Base-by-base conservation (phyloP, 2,329 filamentous ascomycete genomes). In the Calonectria henricotiae region DNA sequence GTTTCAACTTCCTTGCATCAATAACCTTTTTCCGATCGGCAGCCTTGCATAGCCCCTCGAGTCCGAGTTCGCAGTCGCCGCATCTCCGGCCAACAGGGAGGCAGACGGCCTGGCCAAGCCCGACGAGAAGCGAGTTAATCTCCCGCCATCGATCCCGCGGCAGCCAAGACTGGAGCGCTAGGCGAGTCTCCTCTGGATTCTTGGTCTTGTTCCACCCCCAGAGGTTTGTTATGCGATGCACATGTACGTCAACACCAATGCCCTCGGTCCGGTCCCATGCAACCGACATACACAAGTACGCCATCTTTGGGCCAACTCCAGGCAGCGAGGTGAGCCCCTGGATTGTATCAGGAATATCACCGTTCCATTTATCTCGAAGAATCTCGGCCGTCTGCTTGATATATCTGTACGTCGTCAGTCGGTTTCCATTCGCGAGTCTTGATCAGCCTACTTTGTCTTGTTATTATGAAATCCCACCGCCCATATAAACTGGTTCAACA, bases 231-330 rank as follows among this genome's bases (percentile, higher is more conserved):
- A 98, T 97, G 66, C 95, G 92, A 83, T 98, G 95, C 4, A 98
- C 95, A 82, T 98, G 95, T 5, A 98, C 95, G 81, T 98, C 95
- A 60, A 98, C 95, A 30, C 95, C 95, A 73, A 98, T 97, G 8
- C 95, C 95, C 78, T 90, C 86, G 65, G 88, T 89, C 39, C 85
- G 84, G 76, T 84, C 82, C 89, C 89, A 90, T 88, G 78, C 94
- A 0, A 92, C 92, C 55, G 91, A 92, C 85, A 98, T 89, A 80
- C 93, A 96, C 25, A 98, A 88, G 81, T 96, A 95, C 13, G 92
- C 95, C 95, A 98, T 98, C 84, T 98, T 98, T 35, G 95, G 95
- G 0, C 95, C 95, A 1, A 98, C 95, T 5, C 95, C 95, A 0
- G 95, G 95, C 0, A 98, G 87, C 1, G 90, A 89, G 62, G 91